These are phyloP conservation scores for Suillus fuscotomentosus DNA, from an alignment of 768 basidiomycete genomes.

Conservation along the genomic window DNA sequence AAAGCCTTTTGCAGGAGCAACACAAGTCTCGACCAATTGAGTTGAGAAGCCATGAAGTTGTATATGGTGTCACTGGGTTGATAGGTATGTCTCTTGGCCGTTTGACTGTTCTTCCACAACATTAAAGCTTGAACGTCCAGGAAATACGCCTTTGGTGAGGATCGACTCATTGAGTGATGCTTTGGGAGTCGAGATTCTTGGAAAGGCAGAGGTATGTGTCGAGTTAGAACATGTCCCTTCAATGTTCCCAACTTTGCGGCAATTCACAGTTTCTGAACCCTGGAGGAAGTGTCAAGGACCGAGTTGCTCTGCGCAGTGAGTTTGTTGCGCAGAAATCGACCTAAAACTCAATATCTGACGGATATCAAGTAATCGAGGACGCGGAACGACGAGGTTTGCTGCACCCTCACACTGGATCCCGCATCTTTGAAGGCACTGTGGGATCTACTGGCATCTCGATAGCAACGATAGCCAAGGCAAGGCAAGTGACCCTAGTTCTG, in stretches of 20 bases:
- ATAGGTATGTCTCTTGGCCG: slow-evolving; percentile 59
- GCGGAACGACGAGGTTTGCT: slow-evolving; percentile 84
- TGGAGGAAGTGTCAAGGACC: slow-evolving; percentile 96
- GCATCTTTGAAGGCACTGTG: slow-evolving; percentile 97
- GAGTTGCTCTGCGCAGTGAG: slow-evolving; percentile 90
- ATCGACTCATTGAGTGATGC: slow-evolving; percentile 91
- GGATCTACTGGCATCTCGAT: slow-evolving; percentile 97
- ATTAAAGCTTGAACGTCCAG: slow-evolving; percentile 37
- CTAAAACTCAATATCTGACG: neutral
- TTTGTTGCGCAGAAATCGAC: neutral
- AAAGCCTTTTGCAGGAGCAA: slow-evolving; percentile 31
- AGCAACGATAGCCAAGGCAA: slow-evolving; percentile 87
- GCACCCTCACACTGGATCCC: slow-evolving; percentile 82
- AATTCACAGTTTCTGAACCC: slow-evolving; percentile 83
- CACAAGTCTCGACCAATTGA: slow-evolving; percentile 60
- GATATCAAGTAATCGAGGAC: slow-evolving; percentile 80
- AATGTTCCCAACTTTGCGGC: neutral
- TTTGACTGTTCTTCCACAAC: neutral
- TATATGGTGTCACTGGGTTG: slow-evolving; percentile 77
- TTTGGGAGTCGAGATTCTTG: slow-evolving; percentile 90
- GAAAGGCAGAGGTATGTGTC: slow-evolving; percentile 81
- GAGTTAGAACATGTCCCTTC: neutral
- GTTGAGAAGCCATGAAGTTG: slow-evolving; percentile 72
- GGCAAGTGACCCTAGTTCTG: slow-evolving; percentile 41
- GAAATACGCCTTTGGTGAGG: slow-evolving; percentile 91